Base-by-base conservation (phyloP, 805 yeast species). In the Metschnikowia vanudenii region DNA sequence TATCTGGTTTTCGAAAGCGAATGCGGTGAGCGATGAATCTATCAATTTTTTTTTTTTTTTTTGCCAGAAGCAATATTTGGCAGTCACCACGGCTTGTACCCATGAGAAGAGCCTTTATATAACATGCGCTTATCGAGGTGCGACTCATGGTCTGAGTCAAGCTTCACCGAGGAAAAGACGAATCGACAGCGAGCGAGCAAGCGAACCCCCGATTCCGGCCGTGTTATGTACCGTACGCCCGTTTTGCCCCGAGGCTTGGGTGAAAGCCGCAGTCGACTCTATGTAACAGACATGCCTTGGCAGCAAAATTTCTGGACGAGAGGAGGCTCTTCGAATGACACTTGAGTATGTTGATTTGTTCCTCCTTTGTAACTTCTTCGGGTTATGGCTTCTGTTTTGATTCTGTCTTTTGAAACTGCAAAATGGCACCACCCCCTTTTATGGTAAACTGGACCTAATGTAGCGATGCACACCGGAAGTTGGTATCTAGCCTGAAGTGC, bases 101-200 rank as follows among this genome's bases (percentile, higher is more conserved):
- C 31, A 24, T 12, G 30, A n/a, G 30, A 22, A 22, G 18, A 37
- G 22, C 39, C 30, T 37, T 37, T 37, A 37, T 37, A 37, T 37
- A 22, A 37, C 14, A 26, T 22, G 19, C 20, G 39, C 30, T 36
- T 36, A 36, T 36, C 39, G 18, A 24, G 17, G 33, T 30, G 33
- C 33, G 33, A 39, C 36, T 31, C 42, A 39, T 39, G 24, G 42
- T 8, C 29, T 22, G 24, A 28, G 28, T 14, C n/a, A 34, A n/a
- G 29, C 12, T 12, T 14, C 13, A 24, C 17, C 30, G 39, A 37
- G 22, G 36, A 33, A 32, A 6, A 6, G 28, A 33, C 19, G 22
- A 33, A 33, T 16, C 13, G 22, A 16, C 6, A 12, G 35, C 19
- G 35, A 16, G 13, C 36, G 20, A 17, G 19, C 36, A 19, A 16